Evolutionary conservation across 306 rosid genomes (phyloP).

Genomic region (Cucurbita ficifolia): DNA sequence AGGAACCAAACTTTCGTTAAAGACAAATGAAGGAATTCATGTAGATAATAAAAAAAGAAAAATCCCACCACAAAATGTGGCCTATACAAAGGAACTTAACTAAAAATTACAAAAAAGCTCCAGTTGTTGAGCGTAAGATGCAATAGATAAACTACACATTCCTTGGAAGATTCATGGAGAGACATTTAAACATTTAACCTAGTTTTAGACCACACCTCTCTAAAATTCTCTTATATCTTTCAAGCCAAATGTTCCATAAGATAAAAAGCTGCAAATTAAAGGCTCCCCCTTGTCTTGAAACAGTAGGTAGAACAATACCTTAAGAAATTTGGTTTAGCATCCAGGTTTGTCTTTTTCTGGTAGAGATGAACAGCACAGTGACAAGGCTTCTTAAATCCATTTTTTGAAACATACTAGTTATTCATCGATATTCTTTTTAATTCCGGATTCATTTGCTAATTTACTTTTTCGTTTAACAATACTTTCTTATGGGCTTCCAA

Average conservation of each 20-base stretch:
- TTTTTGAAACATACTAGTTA: background rate
- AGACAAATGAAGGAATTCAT: background rate
- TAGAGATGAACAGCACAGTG: background rate
- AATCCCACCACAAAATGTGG: background rate
- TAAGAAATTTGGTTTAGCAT: background rate
- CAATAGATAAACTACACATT: background rate
- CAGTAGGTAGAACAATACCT: background rate
- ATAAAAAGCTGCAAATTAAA: background rate
- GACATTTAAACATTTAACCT: too few species aligned
- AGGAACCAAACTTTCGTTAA: background rate
- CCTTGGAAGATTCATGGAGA: too few species aligned
- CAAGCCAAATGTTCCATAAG: background rate
- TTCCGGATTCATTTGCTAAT: constrained; percentile 12
- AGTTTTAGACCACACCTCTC: too few species aligned
- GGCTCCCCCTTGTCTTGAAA: background rate
- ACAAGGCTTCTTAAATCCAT: background rate
- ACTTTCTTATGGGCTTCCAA: constrained; percentile 22
- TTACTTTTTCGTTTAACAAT: constrained; percentile 13
- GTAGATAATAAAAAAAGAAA: background rate
- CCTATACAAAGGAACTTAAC: background rate
- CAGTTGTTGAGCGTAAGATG: background rate
- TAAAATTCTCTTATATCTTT: background rate
- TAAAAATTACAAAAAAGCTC: background rate
- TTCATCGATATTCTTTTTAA: background rate
- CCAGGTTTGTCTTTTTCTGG: background rate